Base-by-base conservation (phyloP, 176 grass and related monocot genomes). In the Elaeis guineensis region DNA sequence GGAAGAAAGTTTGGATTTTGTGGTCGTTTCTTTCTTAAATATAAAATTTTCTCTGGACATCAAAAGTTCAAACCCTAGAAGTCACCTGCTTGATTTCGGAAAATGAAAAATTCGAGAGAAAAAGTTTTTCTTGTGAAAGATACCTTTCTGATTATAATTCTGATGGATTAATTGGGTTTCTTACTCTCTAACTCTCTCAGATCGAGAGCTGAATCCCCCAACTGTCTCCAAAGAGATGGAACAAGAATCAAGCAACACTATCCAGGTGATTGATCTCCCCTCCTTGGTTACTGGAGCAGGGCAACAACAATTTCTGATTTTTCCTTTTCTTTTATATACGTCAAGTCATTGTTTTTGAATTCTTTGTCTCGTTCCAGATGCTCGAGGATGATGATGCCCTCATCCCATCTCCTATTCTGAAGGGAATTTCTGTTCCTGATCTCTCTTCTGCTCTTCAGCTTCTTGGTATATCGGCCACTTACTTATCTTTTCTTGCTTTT, bases 371-470 rank as follows among this genome's bases (percentile, higher is more conserved):
- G 29, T 61, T 78, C 3, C 57, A 89, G 49, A 51, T 54, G n/a
- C 75, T 85, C 19, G 8, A 32, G 6, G 74, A 63, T 32, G 65
- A 75, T 58, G 59, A 76, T 48, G 23, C 28, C n/a, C 9, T 66
- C 55, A 54, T 91, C 26, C 69, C 65, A 17, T 88, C 87, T 24
- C 80, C 83, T 1, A 35, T 39, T 26, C 50, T 97, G 25, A 85
- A 97, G 71, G 72, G 26, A n/a, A 71, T 88, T 24, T 21, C 65
- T 19, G 80, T 58, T 52, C 75, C 83, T 28, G 75, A 88, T 51
- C 55, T 78, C 59, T 58, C 73, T 24, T 52, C 87, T 30, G 64
- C 69, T 32, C 65, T 97, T 17, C 67, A 19, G 39, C 77, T 91
- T 52, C 65, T 97, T 32, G 86, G 87, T 97, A 88, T 39, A 32